phyloP scores from a whole-genome alignment of 75 land plant species.

The Cryptomeria japonica region DNA sequence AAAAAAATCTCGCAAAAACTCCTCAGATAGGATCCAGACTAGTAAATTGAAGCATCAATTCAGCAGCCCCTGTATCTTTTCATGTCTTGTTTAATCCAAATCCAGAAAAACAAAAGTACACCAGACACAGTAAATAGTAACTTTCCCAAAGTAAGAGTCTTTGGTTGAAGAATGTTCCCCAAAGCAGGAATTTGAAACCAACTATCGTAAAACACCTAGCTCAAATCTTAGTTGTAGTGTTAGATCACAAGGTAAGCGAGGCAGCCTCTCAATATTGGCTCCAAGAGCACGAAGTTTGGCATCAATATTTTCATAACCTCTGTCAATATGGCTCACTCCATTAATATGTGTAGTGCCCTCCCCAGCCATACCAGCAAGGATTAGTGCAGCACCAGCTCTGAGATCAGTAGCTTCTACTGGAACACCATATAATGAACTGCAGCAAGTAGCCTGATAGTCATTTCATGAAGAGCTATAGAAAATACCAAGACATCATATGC shows the following conservation, averaged over 20 bases:
- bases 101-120: not conserved
- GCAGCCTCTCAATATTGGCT: conserved; percentile 44
- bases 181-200: not conserved
- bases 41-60: not conserved
- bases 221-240: conserved; percentile 19
- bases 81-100: not conserved
- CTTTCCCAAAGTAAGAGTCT: not conserved
- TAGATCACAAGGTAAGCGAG: conserved; percentile 29
- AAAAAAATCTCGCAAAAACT: not conserved
- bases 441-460: not conserved
- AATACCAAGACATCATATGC: not conserved
- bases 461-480: not conserved
- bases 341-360: conserved; percentile 58
- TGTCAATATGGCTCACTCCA: conserved; percentile 59
- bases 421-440: conserved; percentile 47
- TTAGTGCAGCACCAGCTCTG: conserved; percentile 68
- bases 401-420: conserved; percentile 53
- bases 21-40: not conserved
- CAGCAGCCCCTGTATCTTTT: conserved; percentile 1
- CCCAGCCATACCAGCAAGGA: conserved; percentile 71
- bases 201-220: conserved; percentile 2
- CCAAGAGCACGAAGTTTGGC: conserved; percentile 51
- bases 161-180: not conserved
- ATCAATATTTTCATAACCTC: conserved; percentile 72
- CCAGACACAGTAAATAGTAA: not conserved